Conservation (phyloP, 2,329 filamentous ascomycete genomes). For the Fusarium redolens region DNA sequence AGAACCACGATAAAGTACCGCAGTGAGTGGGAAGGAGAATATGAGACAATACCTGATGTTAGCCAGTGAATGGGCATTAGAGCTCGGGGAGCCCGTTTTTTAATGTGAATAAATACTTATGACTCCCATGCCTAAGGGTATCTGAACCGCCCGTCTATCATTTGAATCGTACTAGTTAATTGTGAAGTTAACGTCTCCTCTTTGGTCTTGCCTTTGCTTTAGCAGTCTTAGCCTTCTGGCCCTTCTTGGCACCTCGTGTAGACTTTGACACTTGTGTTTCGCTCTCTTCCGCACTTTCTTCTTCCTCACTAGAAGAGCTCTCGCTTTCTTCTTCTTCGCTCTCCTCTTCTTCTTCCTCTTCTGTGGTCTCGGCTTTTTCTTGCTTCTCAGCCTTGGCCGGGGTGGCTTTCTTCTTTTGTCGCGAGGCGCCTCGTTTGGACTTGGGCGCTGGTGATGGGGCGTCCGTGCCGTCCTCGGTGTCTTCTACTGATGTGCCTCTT, state of each 20-base stretch:
- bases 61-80: not conserved
- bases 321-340: constrained; percentile 54
- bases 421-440: constrained; percentile 55
- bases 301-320: constrained; percentile 49
- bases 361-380: constrained; percentile 51
- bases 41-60: not conserved
- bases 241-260: constrained; percentile 51
- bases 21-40: constrained; percentile 57
- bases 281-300: constrained; percentile 51
- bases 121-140: constrained; percentile 21
- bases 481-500: constrained; percentile 59
- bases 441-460: constrained; percentile 50
- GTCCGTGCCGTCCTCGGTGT: constrained; percentile 60
- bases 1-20: constrained; percentile 50
- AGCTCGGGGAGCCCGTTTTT: not conserved
- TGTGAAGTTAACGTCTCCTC: constrained; percentile 41
- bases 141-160: constrained; percentile 7
- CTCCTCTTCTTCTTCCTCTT: constrained; percentile 51
- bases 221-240: constrained; percentile 42
- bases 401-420: constrained; percentile 58
- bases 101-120: not conserved
- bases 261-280: constrained; percentile 54
- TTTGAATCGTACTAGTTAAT: not conserved
- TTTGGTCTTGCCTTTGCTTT: constrained; percentile 49
- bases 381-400: constrained; percentile 54